Conservation (phyloP, 495 filamentous ascomycete species). For the Thozetella sp. region DNA sequence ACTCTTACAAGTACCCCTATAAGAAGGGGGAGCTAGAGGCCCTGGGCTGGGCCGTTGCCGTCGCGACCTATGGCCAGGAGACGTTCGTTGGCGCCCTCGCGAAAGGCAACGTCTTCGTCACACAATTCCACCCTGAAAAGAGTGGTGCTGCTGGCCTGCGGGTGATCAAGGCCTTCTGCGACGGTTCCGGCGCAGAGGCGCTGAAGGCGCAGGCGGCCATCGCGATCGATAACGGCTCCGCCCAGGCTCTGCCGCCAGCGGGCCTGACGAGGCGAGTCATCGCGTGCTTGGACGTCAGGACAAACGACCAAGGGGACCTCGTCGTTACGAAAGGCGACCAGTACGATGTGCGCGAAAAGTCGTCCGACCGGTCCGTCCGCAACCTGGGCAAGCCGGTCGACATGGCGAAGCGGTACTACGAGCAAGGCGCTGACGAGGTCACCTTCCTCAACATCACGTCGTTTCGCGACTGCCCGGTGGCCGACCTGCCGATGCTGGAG, state of each 20-base stretch:
- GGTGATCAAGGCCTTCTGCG: slow-evolving; percentile 82
- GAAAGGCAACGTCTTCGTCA: slow-evolving; percentile 81
- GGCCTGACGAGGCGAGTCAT: slow-evolving; percentile 90
- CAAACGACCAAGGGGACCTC: slow-evolving; percentile 94
- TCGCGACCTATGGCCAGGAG: slow-evolving; percentile 83
- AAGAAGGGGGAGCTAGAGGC: slow-evolving; percentile 67
- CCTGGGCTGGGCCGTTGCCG: slow-evolving; percentile 87
- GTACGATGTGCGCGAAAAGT: slow-evolving; percentile 98
- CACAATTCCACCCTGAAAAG: slow-evolving; percentile 98
- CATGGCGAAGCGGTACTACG: slow-evolving; percentile 91
- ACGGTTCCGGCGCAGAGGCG: slow-evolving; percentile 57
- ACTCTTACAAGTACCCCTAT: slow-evolving; percentile 88
- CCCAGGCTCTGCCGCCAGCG: slow-evolving; percentile 24
- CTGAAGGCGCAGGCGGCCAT: slow-evolving; percentile 22
- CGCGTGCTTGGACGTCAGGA: slow-evolving; percentile 92
- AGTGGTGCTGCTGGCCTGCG: slow-evolving; percentile 86
- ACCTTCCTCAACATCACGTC: slow-evolving; percentile 98
- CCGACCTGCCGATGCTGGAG: slow-evolving; percentile 94
- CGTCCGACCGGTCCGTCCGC: slow-evolving; percentile 72
- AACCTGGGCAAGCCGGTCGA: slow-evolving; percentile 97
- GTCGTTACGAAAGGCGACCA: slow-evolving; percentile 99
- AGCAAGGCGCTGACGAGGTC: slow-evolving; percentile 94
- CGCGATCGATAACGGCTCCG: not conserved
- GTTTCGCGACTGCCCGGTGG: slow-evolving; percentile 91
- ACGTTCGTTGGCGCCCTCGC: slow-evolving; percentile 90